Evolutionary conservation across 441 rosid species (phyloP).

Genomic region (Adansonia grandidieri): DNA sequence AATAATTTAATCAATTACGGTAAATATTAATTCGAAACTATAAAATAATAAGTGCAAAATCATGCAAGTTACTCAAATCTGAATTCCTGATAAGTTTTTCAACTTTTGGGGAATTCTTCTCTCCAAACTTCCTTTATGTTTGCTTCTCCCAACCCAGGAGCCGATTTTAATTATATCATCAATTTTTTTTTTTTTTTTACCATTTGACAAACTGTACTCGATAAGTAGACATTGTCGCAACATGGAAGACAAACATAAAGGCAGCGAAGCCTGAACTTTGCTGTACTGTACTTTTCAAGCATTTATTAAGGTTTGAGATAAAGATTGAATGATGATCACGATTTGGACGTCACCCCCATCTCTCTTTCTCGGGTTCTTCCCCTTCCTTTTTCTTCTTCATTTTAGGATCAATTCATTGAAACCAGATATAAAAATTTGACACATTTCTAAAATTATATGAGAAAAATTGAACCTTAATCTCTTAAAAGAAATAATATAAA

Average conservation of each 20-base stretch:
- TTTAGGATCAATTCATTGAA: not conserved
- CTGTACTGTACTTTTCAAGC: constrained; percentile 3
- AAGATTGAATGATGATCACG: not conserved
- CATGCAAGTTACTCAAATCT: not conserved
- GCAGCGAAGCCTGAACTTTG: constrained; percentile 23
- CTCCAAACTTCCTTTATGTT: not conserved
- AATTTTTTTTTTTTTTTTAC: not conserved
- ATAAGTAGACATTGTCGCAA: not conserved
- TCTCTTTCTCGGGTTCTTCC: not conserved
- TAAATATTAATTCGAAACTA: not conserved
- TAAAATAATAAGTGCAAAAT: not conserved
- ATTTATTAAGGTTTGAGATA: constrained; percentile 15
- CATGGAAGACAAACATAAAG: not conserved
- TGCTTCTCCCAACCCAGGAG: not conserved
- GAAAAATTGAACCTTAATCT: constrained; percentile 13
- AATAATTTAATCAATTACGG: no score
- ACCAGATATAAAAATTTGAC: not conserved
- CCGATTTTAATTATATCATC: not conserved
- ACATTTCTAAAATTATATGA: not conserved
- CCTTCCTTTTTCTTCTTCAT: not conserved
- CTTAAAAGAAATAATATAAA: not conserved
- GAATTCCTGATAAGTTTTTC: not conserved
- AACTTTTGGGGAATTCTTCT: not conserved
- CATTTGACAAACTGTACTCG: not conserved
- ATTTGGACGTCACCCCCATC: constrained; percentile 11